Conservation (phyloP, 768 basidiomycete genomes). For the Rhizopogon vinicolor region DNA sequence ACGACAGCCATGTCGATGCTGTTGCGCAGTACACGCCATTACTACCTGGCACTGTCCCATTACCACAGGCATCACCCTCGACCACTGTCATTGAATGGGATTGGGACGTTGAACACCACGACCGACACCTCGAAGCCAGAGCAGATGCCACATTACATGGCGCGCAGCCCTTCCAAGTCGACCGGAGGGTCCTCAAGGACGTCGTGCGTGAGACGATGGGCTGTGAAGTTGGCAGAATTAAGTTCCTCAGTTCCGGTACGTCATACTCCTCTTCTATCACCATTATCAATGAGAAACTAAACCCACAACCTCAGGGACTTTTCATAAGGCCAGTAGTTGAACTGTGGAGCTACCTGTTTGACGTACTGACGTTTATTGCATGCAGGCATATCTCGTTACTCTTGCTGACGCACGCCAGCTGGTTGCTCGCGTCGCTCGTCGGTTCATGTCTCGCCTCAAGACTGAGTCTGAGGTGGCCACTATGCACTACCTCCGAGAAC, state of each 20-base stretch:
- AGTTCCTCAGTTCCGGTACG: constrained; percentile 72
- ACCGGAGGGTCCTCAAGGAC: constrained; percentile 69
- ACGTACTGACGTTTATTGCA: constrained; percentile 2
- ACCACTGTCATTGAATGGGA: constrained; percentile 50
- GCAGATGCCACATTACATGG: constrained; percentile 61
- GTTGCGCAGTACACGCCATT: not conserved
- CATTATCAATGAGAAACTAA: constrained; percentile 3
- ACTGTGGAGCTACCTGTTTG: constrained; percentile 1
- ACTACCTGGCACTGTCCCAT: constrained; percentile 19
- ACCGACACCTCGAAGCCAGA: constrained; percentile 58
- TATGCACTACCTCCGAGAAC: constrained; percentile 70
- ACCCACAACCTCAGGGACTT: constrained; percentile 53
- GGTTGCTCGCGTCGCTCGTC: constrained; percentile 76
- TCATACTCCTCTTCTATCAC: constrained; percentile 14
- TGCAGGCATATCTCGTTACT: constrained; percentile 72
- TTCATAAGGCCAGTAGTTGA: constrained; percentile 61
- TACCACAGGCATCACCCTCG: constrained; percentile 7
- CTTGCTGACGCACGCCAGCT: constrained; percentile 57
- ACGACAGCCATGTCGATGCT: not conserved
- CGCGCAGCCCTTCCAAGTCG: constrained; percentile 67
- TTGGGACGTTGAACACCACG: constrained; percentile 69
- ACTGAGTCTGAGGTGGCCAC: constrained; percentile 87
- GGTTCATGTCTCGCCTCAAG: constrained; percentile 84
- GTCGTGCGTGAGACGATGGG: constrained; percentile 70
- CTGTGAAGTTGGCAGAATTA: constrained; percentile 62